Percentiles rank a stretch among this genome's conserved stretches.
Conservation (phyloP, 1,139 yeast genomes). For the Taphrina wiesneri region DNA sequence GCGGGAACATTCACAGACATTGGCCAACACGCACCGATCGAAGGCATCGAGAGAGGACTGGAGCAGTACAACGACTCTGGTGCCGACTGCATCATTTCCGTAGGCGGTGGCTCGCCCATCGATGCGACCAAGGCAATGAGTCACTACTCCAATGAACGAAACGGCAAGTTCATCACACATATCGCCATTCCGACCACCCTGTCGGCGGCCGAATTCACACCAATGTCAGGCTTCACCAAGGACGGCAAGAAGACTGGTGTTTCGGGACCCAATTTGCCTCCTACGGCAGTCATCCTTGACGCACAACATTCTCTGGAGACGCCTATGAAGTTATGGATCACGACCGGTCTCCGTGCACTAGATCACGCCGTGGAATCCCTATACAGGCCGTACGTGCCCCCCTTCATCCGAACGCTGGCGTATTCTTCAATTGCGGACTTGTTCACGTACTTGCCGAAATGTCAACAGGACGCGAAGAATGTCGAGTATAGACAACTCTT, state of each 20-base stretch:
- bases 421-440: slow-evolving; percentile 29
- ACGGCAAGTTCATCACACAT: slow-evolving; percentile 19
- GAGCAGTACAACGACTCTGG: slow-evolving; percentile 37
- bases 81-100: slow-evolving; percentile 36
- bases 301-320: slow-evolving; percentile 32
- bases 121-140: slow-evolving; percentile 31
- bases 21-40: slow-evolving; percentile 31
- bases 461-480: slow-evolving; percentile 30
- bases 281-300: slow-evolving; percentile 35
- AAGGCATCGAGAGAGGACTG: slow-evolving; percentile 21
- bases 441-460: slow-evolving; percentile 31
- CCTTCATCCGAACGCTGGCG: slow-evolving; percentile 33
- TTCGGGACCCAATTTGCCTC: slow-evolving; percentile 16
- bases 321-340: slow-evolving; percentile 32
- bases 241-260: slow-evolving; percentile 32
- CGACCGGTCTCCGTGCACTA: slow-evolving; percentile 36
- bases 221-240: slow-evolving; percentile 34
- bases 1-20: slow-evolving; percentile 30
- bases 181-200: slow-evolving; percentile 37
- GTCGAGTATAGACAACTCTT: slow-evolving; percentile 25
- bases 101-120: slow-evolving; percentile 35
- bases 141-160: slow-evolving; percentile 9
- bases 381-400: slow-evolving; percentile 30
- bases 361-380: slow-evolving; percentile 35
- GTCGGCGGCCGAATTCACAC: slow-evolving; percentile 37